Conservation (phyloP, 345 rosid species). For the Rhodamnia rubescens region DNA sequence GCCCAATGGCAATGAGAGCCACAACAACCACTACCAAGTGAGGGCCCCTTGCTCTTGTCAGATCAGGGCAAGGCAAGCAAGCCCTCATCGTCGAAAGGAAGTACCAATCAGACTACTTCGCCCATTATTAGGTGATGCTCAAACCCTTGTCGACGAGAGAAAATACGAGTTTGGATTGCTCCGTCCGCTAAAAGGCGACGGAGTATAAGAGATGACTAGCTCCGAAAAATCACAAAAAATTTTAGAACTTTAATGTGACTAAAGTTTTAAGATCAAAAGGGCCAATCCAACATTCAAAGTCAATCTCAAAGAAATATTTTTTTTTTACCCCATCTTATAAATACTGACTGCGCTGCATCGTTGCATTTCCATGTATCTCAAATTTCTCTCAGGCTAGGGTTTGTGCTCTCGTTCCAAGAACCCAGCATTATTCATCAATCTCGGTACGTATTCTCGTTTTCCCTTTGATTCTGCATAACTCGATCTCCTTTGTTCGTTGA, state of each 20-base stretch:
- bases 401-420: background rate
- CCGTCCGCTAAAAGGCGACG: background rate
- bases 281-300: background rate
- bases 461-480: background rate
- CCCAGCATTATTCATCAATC: background rate
- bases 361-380: background rate
- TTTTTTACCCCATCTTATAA: no score
- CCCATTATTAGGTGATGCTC: background rate
- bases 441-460: background rate
- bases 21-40: fast-evolving
- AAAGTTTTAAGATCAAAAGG: background rate
- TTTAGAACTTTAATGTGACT: background rate
- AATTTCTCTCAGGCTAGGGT: background rate
- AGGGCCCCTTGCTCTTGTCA: background rate
- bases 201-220: background rate
- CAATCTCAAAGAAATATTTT: background rate
- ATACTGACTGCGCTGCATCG: background rate
- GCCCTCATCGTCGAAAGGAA: fast-evolving
- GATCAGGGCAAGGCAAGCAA: background rate
- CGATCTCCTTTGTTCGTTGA: background rate
- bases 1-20: background rate
- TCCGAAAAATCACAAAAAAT: background rate
- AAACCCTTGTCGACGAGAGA: background rate
- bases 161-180: background rate
- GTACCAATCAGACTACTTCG: fast-evolving